These are phyloP conservation scores for Pulveroboletus frians DNA, from an alignment of 768 basidiomycete species.

Conservation along the genomic window DNA sequence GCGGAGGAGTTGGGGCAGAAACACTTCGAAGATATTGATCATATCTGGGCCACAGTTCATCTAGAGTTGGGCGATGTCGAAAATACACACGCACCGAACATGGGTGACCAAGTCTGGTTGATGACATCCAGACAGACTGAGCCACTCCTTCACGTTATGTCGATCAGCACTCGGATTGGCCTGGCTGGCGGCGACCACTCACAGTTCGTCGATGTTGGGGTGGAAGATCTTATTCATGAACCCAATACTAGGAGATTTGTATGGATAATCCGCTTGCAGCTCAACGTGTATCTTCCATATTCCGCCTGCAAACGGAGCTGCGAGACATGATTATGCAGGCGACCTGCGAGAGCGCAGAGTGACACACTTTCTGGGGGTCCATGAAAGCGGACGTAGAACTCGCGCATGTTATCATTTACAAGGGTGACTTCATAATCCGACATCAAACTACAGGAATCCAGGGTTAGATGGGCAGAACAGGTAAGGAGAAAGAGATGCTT, in stretches of 20 bases:
- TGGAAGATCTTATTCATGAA: conserved; percentile 99
- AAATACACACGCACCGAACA: conserved; percentile 75
- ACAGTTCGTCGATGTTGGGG: conserved; percentile 99
- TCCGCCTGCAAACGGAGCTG: conserved; percentile 95
- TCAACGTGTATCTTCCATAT: conserved; percentile 99
- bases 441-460: conserved; percentile 67
- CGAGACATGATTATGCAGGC: conserved; percentile 5
- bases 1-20: conserved; percentile 92
- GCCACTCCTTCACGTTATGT: conserved; percentile 61
- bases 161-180: conserved; percentile 5
- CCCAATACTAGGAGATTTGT: conserved; percentile 97
- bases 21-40: conserved; percentile 99
- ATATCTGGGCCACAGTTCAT: conserved; percentile 58
- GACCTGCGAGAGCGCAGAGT: neutral
- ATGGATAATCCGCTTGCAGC: conserved; percentile 96
- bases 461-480: conserved; percentile 8
- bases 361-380: conserved; percentile 89
- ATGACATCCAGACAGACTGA: conserved; percentile 98
- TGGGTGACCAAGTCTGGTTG: conserved; percentile 99
- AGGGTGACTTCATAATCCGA: conserved; percentile 97
- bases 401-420: conserved; percentile 98
- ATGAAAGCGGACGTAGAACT: conserved; percentile 95
- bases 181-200: conserved; percentile 32
- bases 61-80: neutral
- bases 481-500: conserved; percentile 22